Evolutionary conservation across 441 rosid species (phyloP).

Genomic region (Bruguiera hainesii): DNA sequence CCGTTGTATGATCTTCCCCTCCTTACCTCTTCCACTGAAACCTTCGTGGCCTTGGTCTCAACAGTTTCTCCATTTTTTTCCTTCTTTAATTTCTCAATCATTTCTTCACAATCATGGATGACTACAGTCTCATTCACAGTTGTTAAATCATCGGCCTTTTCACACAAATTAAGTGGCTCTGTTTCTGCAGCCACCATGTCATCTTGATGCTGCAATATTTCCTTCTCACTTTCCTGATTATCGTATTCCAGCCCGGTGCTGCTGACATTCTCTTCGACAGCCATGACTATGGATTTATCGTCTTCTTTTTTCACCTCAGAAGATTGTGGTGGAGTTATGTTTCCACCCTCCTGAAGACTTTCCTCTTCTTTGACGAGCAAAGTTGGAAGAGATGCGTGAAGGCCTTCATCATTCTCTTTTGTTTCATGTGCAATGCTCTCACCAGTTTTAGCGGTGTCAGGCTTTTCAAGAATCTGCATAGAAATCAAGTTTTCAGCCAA

Average conservation of each 20-base stretch:
- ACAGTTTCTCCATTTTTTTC: slow-evolving; percentile 6
- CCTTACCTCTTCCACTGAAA: slow-evolving; percentile 20
- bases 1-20: background rate
- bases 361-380: slow-evolving; percentile 13
- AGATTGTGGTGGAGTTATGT: slow-evolving; percentile 5
- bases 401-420: slow-evolving; percentile 17
- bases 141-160: background rate
- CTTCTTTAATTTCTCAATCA: background rate
- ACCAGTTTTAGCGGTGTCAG: slow-evolving; percentile 10
- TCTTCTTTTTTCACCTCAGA: slow-evolving; percentile 15
- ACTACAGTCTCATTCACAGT: background rate
- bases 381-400: background rate
- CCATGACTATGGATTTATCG: slow-evolving; percentile 2
- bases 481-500: slow-evolving; percentile 8
- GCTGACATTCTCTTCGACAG: background rate
- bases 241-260: background rate
- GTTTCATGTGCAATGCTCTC: slow-evolving; percentile 14
- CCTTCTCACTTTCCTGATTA: background rate
- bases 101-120: background rate
- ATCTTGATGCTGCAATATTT: slow-evolving; percentile 1
- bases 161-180: slow-evolving; percentile 5
- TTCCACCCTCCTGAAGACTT: slow-evolving; percentile 4
- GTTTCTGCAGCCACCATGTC: slow-evolving; percentile 9
- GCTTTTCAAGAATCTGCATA: slow-evolving; percentile 23
- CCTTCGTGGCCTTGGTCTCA: slow-evolving; percentile 10